Percentiles rank a stretch among this genome's conserved stretches.
phyloP scores from a whole-genome alignment of 2,329 filamentous ascomycete genomes.

The Trichophyton simii region DNA sequence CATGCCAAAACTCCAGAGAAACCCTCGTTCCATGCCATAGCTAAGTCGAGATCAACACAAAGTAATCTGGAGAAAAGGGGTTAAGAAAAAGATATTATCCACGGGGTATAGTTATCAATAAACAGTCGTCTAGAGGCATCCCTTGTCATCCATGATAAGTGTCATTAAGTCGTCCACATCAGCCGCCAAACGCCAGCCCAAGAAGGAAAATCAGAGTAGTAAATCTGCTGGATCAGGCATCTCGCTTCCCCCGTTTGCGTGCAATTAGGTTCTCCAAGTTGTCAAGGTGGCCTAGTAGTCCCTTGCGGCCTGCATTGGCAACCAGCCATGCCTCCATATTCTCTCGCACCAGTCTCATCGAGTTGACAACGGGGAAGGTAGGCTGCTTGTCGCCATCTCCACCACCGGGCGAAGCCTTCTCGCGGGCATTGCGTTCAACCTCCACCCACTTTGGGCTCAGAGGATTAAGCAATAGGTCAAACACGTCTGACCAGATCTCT shows the following conservation, averaged over 20 bases:
- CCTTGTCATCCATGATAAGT: neutral
- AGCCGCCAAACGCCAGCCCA: neutral
- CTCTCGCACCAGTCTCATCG: slow-evolving; percentile 57
- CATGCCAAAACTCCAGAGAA: neutral
- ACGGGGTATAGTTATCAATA: neutral
- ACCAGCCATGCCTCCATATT: slow-evolving; percentile 77
- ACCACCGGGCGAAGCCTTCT: neutral
- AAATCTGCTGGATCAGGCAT: neutral
- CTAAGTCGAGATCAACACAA: neutral
- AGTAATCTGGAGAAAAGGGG: neutral
- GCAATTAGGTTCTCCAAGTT: slow-evolving; percentile 58
- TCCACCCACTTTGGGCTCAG: slow-evolving; percentile 44
- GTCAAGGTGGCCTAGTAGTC: slow-evolving; percentile 41
- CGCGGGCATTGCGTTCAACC: slow-evolving; percentile 37
- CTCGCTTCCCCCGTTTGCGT: slow-evolving; percentile 31
- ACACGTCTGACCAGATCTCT: slow-evolving; percentile 73
- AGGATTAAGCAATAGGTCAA: slow-evolving; percentile 79
- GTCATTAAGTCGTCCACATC: neutral
- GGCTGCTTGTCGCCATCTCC: neutral
- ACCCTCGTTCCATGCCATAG: neutral
- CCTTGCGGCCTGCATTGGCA: slow-evolving; percentile 69
- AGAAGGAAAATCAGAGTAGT: no score
- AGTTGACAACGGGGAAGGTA: slow-evolving; percentile 49
- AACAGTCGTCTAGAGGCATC: neutral
- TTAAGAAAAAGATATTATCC: neutral